These are phyloP conservation scores for Podospora didyma DNA, from an alignment of 495 filamentous ascomycete species.

Conservation along the genomic window DNA sequence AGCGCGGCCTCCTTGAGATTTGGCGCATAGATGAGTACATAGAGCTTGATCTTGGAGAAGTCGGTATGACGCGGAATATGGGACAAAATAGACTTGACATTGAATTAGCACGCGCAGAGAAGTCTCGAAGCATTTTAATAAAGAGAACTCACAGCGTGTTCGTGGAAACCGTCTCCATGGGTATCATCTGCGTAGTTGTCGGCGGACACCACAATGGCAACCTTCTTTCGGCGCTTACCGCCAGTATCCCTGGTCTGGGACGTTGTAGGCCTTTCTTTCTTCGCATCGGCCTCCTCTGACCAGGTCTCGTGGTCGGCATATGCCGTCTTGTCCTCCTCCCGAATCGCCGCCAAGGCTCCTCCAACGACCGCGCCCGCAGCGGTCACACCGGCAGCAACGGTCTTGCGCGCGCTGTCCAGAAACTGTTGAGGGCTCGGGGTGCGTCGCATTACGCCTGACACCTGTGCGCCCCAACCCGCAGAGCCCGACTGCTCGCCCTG, in stretches of 20 bases:
- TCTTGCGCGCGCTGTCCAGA: conserved; percentile 71
- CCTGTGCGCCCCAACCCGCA: conserved; percentile 69
- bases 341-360: conserved; percentile 74
- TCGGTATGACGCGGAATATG: conserved; percentile 76
- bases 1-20: conserved; percentile 61
- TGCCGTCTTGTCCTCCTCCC: conserved; percentile 74
- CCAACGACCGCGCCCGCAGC: conserved; percentile 80
- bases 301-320: conserved; percentile 81
- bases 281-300: conserved; percentile 70
- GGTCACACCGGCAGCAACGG: conserved; percentile 71
- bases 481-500: conserved; percentile 43
- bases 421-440: conserved; percentile 89
- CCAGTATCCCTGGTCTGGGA: conserved; percentile 23
- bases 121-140: conserved; percentile 6
- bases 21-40: conserved; percentile 85
- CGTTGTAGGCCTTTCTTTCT: conserved; percentile 31
- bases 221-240: conserved; percentile 61
- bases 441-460: conserved; percentile 77
- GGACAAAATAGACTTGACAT: conserved; percentile 74
- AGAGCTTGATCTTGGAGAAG: conserved; percentile 63
- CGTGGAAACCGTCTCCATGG: conserved; percentile 58
- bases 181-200: conserved; percentile 56
- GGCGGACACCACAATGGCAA: conserved; percentile 81
- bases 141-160: conserved; percentile 70
- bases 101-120: conserved; percentile 13